Evolutionary conservation across 306 rosid species (phyloP).

Genomic region (Pyrus betulifolia): DNA sequence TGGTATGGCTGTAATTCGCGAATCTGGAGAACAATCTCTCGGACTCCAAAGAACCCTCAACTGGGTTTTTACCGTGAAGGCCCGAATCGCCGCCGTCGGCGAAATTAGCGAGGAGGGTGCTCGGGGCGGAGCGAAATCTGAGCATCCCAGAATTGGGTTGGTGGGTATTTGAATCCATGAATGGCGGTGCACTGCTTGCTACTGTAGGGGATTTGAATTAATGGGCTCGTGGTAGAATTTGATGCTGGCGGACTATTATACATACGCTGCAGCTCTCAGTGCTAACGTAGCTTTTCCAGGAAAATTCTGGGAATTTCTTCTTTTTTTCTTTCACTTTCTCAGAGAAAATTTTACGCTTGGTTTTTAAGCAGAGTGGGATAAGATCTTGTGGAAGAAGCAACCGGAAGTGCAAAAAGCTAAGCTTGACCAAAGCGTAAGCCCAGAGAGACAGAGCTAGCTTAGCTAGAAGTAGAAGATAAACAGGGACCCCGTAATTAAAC

Average conservation of each 20-base stretch:
- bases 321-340: slow-evolving; percentile 13
- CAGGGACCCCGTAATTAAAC: slow-evolving; percentile 12
- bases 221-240: slow-evolving; percentile 15
- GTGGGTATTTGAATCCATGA: slow-evolving; percentile 56
- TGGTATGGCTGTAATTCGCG: slow-evolving; percentile 12
- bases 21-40: slow-evolving; percentile 44
- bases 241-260: slow-evolving; percentile 21
- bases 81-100: slow-evolving; percentile 14
- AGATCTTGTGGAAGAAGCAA: slow-evolving; percentile 82
- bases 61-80: slow-evolving; percentile 1
- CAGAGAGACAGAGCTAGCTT: not conserved
- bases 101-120: slow-evolving; percentile 37
- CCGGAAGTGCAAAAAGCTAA: not conserved
- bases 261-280: not conserved
- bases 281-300: slow-evolving; percentile 3
- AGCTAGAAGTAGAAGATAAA: slow-evolving; percentile 22
- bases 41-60: slow-evolving; percentile 29
- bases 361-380: slow-evolving; percentile 64
- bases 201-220: slow-evolving; percentile 12
- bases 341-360: slow-evolving; percentile 36
- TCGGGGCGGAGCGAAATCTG: slow-evolving; percentile 69
- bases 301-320: slow-evolving; percentile 30
- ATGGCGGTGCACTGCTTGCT: not conserved
- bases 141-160: slow-evolving; percentile 60
- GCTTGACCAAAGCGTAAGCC: slow-evolving; percentile 14